These are phyloP conservation scores for Cochlearia excelsa DNA, from an alignment of 345 rosid genomes.

Conservation along the genomic window DNA sequence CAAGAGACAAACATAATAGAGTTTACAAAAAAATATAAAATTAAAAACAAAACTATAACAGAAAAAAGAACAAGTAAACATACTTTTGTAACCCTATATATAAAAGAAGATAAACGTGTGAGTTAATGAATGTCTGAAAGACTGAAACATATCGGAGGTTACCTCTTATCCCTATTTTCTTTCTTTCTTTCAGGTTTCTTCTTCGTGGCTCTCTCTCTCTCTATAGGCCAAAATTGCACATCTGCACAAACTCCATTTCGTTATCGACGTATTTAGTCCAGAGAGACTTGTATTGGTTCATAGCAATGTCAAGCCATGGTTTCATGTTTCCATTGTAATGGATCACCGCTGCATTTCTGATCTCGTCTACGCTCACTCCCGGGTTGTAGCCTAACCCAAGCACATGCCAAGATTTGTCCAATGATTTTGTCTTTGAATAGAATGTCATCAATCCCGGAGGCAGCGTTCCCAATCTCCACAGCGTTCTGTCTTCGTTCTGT, in stretches of 20 bases:
- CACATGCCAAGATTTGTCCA: conserved; percentile 92
- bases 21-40: no score
- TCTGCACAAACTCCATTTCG: conserved; percentile 70
- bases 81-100: no score
- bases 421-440: conserved; percentile 72
- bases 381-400: conserved; percentile 92
- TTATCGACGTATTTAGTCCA: conserved; percentile 90
- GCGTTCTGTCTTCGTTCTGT: conserved; percentile 66
- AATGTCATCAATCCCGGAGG: conserved; percentile 89
- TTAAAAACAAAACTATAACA: no score
- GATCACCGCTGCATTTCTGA: conserved; percentile 78
- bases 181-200: no score
- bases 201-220: not conserved
- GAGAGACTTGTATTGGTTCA: conserved; percentile 82
- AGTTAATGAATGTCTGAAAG: no score
- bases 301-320: conserved; percentile 94
- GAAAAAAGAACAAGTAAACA: no score
- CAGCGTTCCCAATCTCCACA: conserved; percentile 75
- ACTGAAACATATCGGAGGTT: no score
- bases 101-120: no score
- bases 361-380: conserved; percentile 79
- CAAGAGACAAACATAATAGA: no score
- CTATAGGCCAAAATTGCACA: conserved; percentile 87
- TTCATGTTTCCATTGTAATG: conserved; percentile 96
- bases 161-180: no score